These are phyloP conservation scores for Russula ochroleuca DNA, from an alignment of 768 basidiomycete species.

Conservation along the genomic window DNA sequence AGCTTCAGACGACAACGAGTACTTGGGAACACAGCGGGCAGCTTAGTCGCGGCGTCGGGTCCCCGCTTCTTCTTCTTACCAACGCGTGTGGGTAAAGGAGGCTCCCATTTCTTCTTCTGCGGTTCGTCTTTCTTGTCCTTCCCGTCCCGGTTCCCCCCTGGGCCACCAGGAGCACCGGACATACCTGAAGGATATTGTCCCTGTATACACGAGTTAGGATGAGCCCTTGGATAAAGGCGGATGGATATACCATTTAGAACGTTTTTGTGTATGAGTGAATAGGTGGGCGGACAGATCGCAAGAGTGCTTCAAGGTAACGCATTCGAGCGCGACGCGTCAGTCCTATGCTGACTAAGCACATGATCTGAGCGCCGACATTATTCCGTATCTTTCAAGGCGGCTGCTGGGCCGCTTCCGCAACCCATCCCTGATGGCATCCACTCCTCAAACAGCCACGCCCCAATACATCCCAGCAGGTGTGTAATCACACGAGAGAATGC, in stretches of 20 bases:
- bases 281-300: conserved; percentile 13
- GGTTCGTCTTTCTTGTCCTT: conserved; percentile 47
- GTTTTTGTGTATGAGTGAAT: conserved; percentile 1
- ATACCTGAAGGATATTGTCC: conserved; percentile 72
- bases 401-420: background rate
- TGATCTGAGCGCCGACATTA: background rate
- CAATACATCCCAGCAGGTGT: conserved; percentile 80
- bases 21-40: conserved; percentile 89
- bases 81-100: conserved; percentile 92
- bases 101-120: conserved; percentile 95
- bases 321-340: conserved; percentile 37
- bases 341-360: conserved; percentile 27
- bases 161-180: conserved; percentile 33
- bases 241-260: conserved; percentile 18
- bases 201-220: conserved; percentile 36
- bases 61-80: conserved; percentile 95
- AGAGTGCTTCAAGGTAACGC: conserved; percentile 17
- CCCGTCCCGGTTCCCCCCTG: conserved; percentile 30
- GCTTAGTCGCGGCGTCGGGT: conserved; percentile 85
- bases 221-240: conserved; percentile 14
- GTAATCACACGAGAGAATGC: conserved; percentile 7
- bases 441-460: conserved; percentile 57
- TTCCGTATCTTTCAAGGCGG: background rate
- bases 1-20: conserved; percentile 93
- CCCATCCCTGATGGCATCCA: conserved; percentile 30